Evolutionary conservation across 2,329 filamentous ascomycete species (phyloP), one percentile per base, ranked within the genome.

Genomic region (Ophiostoma perfectum): DNA sequence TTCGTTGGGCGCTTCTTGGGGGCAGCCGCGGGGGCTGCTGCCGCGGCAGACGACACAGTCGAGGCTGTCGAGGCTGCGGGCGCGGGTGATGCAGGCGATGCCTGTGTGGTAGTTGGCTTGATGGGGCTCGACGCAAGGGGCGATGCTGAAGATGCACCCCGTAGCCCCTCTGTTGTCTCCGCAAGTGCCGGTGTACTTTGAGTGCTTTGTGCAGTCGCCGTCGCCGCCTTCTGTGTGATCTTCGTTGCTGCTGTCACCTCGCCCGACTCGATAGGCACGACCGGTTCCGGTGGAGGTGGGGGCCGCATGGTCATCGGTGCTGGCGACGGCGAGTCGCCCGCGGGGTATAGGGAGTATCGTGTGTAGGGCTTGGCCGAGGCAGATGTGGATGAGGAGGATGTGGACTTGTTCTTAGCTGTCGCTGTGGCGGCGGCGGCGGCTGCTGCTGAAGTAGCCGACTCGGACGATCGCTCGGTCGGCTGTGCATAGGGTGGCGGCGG

Each of bases 1-100:
- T 89, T 93, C 72, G 77, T 77, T 2, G n/a, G 74, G 72, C 49
- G 75, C 73, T 85, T 86, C 18, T 87, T 84, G 74, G 87, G 83
- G 18, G 82, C 76, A 12, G 81, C 72, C 60, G 79, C 74, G 66
- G 82, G 80, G 3, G 79, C 69, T 45, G 80, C 69, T 44, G 76
- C 49, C 0, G 73, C 11, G 8, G n/a, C 16, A 9, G 45, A 16
- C 27, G 42, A 41, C 5, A n/a, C 11, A 8, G 52, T 39, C 9
- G 52, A 39, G 9, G 64, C 47, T 27, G 63, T 14, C 12, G 64
- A 27, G 2, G 39, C 27, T n/a, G 67, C 39, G 3, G 63, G 16
- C 39, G 60, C 42, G 4, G 55, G 38, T 39, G 64, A 4, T 11
- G 27, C 27, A 27, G 27, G 27, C 27, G 27, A 27, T 27, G 27